These are phyloP conservation scores for Aethionema arabicum DNA, from an alignment of 345 rosid genomes.

Conservation along the genomic window DNA sequence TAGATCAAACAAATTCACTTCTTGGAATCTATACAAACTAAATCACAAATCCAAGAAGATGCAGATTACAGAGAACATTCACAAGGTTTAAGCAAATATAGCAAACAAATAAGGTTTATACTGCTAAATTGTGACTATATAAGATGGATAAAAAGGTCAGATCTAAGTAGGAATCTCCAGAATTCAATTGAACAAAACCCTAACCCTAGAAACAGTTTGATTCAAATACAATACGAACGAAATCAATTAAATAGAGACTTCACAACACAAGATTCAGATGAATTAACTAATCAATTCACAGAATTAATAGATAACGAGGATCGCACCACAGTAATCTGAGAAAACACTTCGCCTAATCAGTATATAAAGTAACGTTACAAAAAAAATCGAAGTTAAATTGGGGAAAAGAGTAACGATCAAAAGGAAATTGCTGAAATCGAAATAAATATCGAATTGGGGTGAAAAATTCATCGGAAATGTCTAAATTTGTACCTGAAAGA, in stretches of 20 bases:
- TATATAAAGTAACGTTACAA: background rate
- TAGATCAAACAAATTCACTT: background rate
- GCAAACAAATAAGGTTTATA: background rate
- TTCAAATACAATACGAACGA: constrained; percentile 7
- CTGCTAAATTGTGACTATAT: no score
- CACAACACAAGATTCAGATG: background rate
- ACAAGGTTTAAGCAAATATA: background rate
- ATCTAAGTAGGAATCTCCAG: constrained; percentile 5
- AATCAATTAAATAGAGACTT: background rate
- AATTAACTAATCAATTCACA: background rate
- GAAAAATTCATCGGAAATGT: background rate
- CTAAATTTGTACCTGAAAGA: constrained; percentile 60
- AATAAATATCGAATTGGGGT: background rate
- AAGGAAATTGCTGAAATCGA: constrained; percentile 12
- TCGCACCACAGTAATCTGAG: background rate
- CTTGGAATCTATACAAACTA: background rate
- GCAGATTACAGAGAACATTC: background rate
- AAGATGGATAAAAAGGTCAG: background rate
- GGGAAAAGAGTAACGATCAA: background rate
- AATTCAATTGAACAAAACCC: background rate
- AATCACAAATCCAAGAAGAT: background rate
- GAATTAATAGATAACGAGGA: background rate
- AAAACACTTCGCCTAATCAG: constrained; percentile 14
- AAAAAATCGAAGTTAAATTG: no score
- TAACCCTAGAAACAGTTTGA: constrained; percentile 2